phyloP scores from a whole-genome alignment of 257 asterid species.

The Plantago ovata region DNA sequence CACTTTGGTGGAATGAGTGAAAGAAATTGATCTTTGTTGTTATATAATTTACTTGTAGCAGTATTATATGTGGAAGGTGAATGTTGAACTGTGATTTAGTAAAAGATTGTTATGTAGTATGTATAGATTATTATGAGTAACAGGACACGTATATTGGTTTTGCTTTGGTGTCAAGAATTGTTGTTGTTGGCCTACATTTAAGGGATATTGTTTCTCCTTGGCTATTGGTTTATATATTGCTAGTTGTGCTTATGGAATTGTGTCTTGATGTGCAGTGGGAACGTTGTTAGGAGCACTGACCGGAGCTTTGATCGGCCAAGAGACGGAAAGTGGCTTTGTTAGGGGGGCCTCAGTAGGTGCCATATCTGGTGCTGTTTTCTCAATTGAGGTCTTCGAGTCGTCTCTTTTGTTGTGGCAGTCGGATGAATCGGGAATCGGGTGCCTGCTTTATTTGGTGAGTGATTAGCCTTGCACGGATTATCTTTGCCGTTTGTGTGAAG shows the following conservation, averaged over 20 bases:
- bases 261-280: slow-evolving; percentile 58
- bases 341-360: slow-evolving; percentile 99
- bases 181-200: neutral
- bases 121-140: neutral
- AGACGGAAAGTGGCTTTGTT: slow-evolving; percentile 91
- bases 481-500: neutral
- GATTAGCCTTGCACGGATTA: neutral
- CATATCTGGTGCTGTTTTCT: slow-evolving; percentile 97
- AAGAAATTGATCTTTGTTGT: too few species aligned
- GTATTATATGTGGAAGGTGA: too few species aligned
- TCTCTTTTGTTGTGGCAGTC: slow-evolving; percentile 82
- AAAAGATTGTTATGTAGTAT: too few species aligned
- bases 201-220: neutral
- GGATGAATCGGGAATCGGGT: slow-evolving; percentile 88
- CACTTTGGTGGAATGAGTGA: too few species aligned
- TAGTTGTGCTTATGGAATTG: slow-evolving; percentile 12
- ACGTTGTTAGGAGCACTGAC: slow-evolving; percentile 93
- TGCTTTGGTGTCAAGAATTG: slow-evolving; percentile 7
- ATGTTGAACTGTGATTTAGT: neutral
- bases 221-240: neutral
- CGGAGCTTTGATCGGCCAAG: slow-evolving; percentile 96
- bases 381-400: slow-evolving; percentile 93
- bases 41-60: too few species aligned
- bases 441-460: slow-evolving; percentile 90
- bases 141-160: neutral